Evolutionary conservation across 768 basidiomycete genomes (phyloP), one percentile per base, ranked within the genome.

Genomic region (Sutorius australiensis): DNA sequence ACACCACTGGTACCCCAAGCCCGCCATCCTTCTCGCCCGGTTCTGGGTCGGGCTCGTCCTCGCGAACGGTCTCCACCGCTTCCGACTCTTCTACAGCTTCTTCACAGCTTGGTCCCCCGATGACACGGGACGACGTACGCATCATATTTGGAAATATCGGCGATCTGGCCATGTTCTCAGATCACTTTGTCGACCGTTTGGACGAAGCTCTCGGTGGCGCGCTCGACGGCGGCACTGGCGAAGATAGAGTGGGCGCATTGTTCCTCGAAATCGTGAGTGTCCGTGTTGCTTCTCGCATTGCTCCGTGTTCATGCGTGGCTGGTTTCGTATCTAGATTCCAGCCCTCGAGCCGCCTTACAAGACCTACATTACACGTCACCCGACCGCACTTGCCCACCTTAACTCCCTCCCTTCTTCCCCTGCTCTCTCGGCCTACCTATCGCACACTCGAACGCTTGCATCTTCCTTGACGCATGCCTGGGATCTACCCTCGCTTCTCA

Each of bases 401-500:
- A 75, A 75, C 47, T 61, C 69, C 33, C 72, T 84, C 17, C 61
- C 66, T 14, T 49, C 69, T 62, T 77, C 55, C 32, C 68, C 49
- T 4, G 78, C 84, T 0, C 77, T 95, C 8, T 59, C 69, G 1
- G 72, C 77, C 3, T 94, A 93, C 68, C 77, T 90, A 42, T 67
- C 78, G 10, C 81, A 83, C 33, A 88, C 87, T 16, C 80, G 81
- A 53, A 76, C 74, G 11, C 75, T 87, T 34, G 86, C 89, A 1
- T 80, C 84, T 2, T 79, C 81, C 21, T 77, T 89, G 12, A 89
- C 91, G 0, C 86, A 92, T 62, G 89, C 92, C 3, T 94, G 92
- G 87, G 95, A 99, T 67, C 82, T 99, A 27, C 78, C 91, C 6
- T 93, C 92, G 0, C 80, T 98, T 36, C 86, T 99, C 55, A 98